These are phyloP conservation scores for Xylaria cubensis DNA, from an alignment of 495 filamentous ascomycete species.

Conservation along the genomic window DNA sequence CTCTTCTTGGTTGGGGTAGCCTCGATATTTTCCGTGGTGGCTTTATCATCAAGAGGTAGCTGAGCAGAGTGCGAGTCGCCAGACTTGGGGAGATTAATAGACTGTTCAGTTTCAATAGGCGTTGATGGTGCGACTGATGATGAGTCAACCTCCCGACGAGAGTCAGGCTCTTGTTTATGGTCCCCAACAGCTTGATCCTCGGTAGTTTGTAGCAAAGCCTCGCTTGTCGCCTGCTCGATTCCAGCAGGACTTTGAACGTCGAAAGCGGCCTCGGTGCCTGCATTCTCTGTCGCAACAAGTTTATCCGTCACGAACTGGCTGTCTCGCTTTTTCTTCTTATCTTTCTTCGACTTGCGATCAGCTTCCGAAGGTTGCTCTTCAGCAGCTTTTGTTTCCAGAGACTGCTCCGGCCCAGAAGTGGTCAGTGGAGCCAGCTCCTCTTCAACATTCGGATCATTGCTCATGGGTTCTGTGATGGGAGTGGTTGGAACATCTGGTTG, in stretches of 20 bases:
- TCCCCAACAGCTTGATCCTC: not conserved
- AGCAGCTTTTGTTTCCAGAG: not conserved
- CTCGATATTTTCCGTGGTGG: not conserved
- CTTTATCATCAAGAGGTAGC: not conserved
- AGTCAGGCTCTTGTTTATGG: not conserved
- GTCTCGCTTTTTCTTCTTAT: slow-evolving; percentile 41
- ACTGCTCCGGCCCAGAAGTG: slow-evolving; percentile 7
- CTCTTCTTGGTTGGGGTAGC: not conserved
- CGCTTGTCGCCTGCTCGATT: not conserved
- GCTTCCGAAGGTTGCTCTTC: slow-evolving; percentile 24
- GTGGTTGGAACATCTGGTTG: not conserved
- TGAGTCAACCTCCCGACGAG: slow-evolving; percentile 6
- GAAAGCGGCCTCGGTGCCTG: slow-evolving; percentile 7
- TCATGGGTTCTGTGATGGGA: not conserved
- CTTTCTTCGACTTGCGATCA: slow-evolving; percentile 41
- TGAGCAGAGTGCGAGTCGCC: not conserved
- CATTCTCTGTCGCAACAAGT: slow-evolving; percentile 4
- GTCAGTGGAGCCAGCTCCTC: not conserved
- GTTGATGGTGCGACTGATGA: not conserved
- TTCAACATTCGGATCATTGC: not conserved
- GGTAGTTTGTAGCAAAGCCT: not conserved
- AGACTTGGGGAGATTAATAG: not conserved
- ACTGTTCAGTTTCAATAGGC: not conserved
- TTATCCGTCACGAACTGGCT: slow-evolving; percentile 18
- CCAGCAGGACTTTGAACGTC: slow-evolving; percentile 16